Base-by-base conservation (phyloP, 305 asterid species). In the Salvia sclarea region DNA sequence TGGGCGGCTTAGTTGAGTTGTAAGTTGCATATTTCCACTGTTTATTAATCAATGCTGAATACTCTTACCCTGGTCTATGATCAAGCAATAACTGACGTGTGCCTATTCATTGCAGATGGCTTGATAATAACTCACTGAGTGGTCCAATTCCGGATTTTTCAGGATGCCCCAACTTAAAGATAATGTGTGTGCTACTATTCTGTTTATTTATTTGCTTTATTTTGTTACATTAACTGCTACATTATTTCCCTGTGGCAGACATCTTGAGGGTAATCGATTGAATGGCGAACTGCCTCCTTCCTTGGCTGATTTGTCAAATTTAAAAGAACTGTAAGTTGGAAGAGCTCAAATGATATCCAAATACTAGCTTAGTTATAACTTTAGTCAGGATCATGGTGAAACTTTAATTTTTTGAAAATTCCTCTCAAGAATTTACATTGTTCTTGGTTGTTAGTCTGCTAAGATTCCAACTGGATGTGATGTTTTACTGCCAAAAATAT, bases 81-180 rank as follows among this genome's bases (percentile, higher is more conserved):
- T 74, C 16, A 55, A 56, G 53, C 38, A 56, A 11, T 50, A 53
- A 49, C 54, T 57, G 9, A 55, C 21, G 35, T 61, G 65, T 18
- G 47, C 70, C 45, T 37, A 43, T 22, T 50, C 24, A 21, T 47
- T 81, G 83, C 98, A 94, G 99, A 75, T 89, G 95, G 98, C 98
- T 94, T 55, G 86, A 91, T 83, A 87, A 86, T 69, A 94, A 85
- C 77, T 84, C 97, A 14, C 71, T 94, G 59, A 85, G 80, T 57
- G 98, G 99, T 74, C 56, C 89, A 18, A 81, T 94, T 81, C 99
- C 99, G 22, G 99, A 94, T 79, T 87, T 94, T 85, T 82, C 95
- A 38, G 97, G 92, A 66, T 91, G 99, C 76, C 86, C 90, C n/a
- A 82, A 82, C 85, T 83, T 94, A 79, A 85, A 64, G 80, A 87